Percentiles rank a stretch among this genome's conserved stretches.
Conservation (phyloP, 495 filamentous ascomycete species). For the Penicillium pancosmium region DNA sequence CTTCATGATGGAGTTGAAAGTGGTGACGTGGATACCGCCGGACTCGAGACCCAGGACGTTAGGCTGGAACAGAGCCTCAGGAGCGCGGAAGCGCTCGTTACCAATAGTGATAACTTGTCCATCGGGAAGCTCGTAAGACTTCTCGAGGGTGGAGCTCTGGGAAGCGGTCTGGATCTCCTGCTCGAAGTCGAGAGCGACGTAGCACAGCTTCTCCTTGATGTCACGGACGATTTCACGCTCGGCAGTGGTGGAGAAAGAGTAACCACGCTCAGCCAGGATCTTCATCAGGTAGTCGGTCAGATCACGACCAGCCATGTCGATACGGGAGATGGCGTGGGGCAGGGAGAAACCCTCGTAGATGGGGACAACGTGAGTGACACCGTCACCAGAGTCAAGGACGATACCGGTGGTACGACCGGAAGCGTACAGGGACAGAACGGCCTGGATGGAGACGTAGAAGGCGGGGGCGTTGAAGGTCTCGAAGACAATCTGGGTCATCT, state of each 20-base stretch:
- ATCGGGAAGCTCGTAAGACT: conserved; percentile 99
- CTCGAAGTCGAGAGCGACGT: conserved; percentile 99
- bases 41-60: conserved; percentile 96
- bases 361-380: conserved; percentile 99
- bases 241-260: conserved; percentile 99
- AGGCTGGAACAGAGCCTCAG: conserved; percentile 99
- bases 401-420: conserved; percentile 99
- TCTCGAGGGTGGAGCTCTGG: conserved; percentile 97
- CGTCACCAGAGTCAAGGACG: conserved; percentile 98
- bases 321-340: conserved; percentile 98
- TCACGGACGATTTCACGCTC: conserved; percentile 99
- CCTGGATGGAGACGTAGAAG: conserved; percentile 99
- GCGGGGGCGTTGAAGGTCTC: conserved; percentile 99
- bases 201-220: conserved; percentile 99
- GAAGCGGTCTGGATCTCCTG: conserved; percentile 99
- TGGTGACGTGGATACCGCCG: conserved; percentile 99
- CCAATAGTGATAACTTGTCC: conserved; percentile 99
- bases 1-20: conserved; percentile 99
- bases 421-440: conserved; percentile 97
- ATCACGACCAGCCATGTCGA: conserved; percentile 99
- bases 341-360: conserved; percentile 99
- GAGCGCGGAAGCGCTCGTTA: conserved; percentile 99
- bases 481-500: conserved; percentile 99
- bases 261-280: conserved; percentile 98
- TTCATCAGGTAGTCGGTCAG: conserved; percentile 99